phyloP scores from a whole-genome alignment of 2,329 filamentous ascomycete genomes.

The Furcasterigmium sp. region DNA sequence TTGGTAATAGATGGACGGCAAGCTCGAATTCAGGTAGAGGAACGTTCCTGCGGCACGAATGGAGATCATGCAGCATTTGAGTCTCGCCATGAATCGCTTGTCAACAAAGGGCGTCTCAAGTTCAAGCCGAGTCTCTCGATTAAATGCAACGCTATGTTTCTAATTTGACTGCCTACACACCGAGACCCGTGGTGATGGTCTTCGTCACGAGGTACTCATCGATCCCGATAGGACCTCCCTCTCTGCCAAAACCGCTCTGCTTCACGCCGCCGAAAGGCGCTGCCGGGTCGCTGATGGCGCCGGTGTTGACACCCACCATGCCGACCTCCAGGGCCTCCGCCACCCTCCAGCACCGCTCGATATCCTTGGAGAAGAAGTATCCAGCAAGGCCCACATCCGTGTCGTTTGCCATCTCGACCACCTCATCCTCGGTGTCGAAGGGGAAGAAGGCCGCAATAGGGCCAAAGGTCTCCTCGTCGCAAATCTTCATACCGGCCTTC shows the following conservation, averaged over 20 bases:
- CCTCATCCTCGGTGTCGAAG: conserved; percentile 32
- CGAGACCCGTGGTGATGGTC: conserved; percentile 11
- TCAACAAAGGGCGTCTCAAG: too few species aligned
- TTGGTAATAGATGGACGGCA: too few species aligned
- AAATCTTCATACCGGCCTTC: conserved; percentile 21
- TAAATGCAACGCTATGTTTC: neutral
- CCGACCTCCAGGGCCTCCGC: conserved; percentile 55
- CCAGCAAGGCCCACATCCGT: conserved; percentile 31
- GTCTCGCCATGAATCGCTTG: too few species aligned
- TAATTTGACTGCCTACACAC: neutral
- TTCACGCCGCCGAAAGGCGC: conserved; percentile 75
- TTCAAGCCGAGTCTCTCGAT: too few species aligned
- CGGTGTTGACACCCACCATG: conserved; percentile 59
- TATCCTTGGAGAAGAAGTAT: conserved; percentile 26
- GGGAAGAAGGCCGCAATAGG: conserved; percentile 21
- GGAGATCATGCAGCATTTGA: too few species aligned
- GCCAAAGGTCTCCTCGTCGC: conserved; percentile 25
- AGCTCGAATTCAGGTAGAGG: too few species aligned
- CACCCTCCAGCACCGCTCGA: conserved; percentile 35
- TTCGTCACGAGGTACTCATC: conserved; percentile 12
- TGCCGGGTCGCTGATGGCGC: conserved; percentile 39
- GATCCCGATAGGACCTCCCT: conserved; percentile 61
- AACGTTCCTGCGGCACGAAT: too few species aligned
- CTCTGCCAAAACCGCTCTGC: conserved; percentile 73
- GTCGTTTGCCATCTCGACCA: conserved; percentile 29